These are phyloP conservation scores for Macrophomina phaseolina DNA, from an alignment of 2,329 filamentous ascomycete species.

Conservation along the genomic window DNA sequence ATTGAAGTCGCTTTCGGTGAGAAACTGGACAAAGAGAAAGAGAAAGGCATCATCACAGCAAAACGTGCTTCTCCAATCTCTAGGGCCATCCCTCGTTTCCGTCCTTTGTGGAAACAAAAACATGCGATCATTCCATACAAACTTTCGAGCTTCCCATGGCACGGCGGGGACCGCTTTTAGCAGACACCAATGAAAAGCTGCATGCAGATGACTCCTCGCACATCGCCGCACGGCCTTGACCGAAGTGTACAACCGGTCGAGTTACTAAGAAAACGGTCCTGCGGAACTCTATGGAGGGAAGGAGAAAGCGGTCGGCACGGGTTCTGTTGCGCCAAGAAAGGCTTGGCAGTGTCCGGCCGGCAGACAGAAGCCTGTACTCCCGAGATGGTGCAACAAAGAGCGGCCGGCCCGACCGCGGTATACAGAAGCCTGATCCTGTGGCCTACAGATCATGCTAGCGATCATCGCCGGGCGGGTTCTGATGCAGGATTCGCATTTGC, in stretches of 20 bases:
- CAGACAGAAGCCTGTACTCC: background rate
- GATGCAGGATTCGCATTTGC: background rate
- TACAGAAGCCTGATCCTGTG: background rate
- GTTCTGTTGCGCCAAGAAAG: background rate
- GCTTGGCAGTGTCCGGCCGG: background rate
- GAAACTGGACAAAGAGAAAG: background rate
- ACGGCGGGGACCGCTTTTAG: background rate
- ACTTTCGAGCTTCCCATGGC: conserved; percentile 3
- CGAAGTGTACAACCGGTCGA: background rate
- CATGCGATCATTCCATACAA: background rate
- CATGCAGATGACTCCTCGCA: background rate
- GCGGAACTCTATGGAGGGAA: background rate
- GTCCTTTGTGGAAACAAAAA: too few species aligned
- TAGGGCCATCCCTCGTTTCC: conserved; percentile 11
- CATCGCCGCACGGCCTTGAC: background rate
- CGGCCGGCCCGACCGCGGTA: background rate
- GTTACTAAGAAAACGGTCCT: background rate
- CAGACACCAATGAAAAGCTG: background rate
- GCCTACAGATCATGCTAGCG: background rate
- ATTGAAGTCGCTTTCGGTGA: background rate
- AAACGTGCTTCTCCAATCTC: background rate
- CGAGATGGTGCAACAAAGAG: conserved; percentile 1
- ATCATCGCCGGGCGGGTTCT: background rate
- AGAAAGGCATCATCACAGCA: too few species aligned
- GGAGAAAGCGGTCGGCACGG: background rate